Evolutionary conservation across 176 grass and related monocot genomes (phyloP), one percentile per base, ranked within the genome.

Genomic region (Cocos nucifera): DNA sequence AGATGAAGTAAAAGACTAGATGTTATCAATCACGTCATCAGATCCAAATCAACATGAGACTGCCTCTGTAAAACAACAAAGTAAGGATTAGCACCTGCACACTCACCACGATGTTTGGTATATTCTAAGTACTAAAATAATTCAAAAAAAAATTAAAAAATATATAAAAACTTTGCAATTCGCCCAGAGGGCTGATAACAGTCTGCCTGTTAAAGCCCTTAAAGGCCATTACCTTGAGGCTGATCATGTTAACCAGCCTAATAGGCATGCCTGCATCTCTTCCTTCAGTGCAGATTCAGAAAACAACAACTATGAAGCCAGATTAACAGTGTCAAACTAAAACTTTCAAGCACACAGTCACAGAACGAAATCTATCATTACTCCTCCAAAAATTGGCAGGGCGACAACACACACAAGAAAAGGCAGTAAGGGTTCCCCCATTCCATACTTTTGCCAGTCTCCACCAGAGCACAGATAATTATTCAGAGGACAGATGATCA

Each of bases 51-150:
- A 78, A 75, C 65, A 52, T 24, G 63, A 54, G 66, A 58, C 39
- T 55, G 55, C 50, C 53, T 82, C 84, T 87, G 79, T 66, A 87
- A 87, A 86, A 82, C 69, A 86, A 78, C 49, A 75, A 55, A 60
- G 61, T 30, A 71, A 63, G 78, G 70, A 86, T 79, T 73, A 78
- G 74, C 66, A 74, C 28, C 55, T 22, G 59, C 48, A 70, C 62
- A 78, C 24, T 62, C 77, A 78, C 3, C 30, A 59, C 63, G 69
- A 9, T 77, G 57, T 71, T 78, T 59, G 66, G 74, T 78, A 70
- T 75, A 71, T 69, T 69, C 62, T 19, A 76, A 44, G 10, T 44
- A 70, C 24, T 62, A 56, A 70, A 67, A 24, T 78, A 74, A 23
- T 70, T 62, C 62, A 64, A 12, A 44, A 12, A 57, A 39, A 50